Evolutionary conservation across 192 early-diverging fungal species (phyloP), one percentile per base, ranked within the genome.

Genomic region (Backusella liffmaniae): DNA sequence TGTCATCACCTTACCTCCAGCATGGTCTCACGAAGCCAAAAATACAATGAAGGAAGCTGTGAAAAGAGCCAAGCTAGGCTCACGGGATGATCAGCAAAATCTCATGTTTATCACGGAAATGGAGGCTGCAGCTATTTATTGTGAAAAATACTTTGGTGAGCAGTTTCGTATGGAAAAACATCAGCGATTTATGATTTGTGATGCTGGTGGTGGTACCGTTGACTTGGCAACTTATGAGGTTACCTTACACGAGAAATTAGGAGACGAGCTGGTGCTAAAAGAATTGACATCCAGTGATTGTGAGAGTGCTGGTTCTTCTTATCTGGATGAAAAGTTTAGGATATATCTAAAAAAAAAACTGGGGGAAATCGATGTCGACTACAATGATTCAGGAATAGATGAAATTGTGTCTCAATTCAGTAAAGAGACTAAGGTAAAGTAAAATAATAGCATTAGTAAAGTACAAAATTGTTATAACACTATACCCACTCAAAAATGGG

Each of bases 121-220:
- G 18, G 87, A 88, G 70, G 87, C 87, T 16, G 86, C 82, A 36
- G 88, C 88, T 16, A 75, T 89, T 39, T 89, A 89, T 66, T 85
- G 86, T 62, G 85, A 87, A 77, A 80, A 84, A 51, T 62, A 62
- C 9, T 85, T 82, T 74, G 83, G 82, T 7, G 83, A 87, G 10
- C 81, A 85, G 46, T 87, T 87, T 67, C 81, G 83, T 62, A 65
- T 84, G 70, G 66, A 44, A 13, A 72, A 77, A 46, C 80, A 81
- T 16, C 79, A 83, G 18, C 79, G 81, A 5, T 87, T 86, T 44
- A 80, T 86, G 80, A 82, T 86, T 67, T 84, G 84, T 68, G 86
- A 87, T 77, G 83, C 83, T 68, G 86, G 86, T 65, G 86, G 86
- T 36, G 86, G 86, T 53, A 87, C 86, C 7, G 86, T 87, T 1